Conservation (phyloP, 345 rosid genomes). For the Lepidium didymum region DNA sequence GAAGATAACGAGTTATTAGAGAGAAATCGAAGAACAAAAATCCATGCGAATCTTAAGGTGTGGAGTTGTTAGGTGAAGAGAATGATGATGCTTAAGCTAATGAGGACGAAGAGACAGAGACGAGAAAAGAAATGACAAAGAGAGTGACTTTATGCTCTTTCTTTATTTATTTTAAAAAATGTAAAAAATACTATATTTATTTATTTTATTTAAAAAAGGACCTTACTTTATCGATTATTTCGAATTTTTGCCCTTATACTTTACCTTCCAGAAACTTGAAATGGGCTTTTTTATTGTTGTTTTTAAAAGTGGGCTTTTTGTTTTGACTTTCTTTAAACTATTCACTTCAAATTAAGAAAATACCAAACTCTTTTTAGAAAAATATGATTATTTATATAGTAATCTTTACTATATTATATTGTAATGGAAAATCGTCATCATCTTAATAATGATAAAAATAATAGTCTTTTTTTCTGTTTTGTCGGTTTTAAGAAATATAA, state of each 20-base stretch:
- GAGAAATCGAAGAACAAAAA: slow-evolving; percentile 4
- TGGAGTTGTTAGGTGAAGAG: slow-evolving; percentile 16
- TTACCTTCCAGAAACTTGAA: slow-evolving; percentile 14
- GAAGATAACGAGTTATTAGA: slow-evolving; percentile 9
- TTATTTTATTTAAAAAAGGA: not conserved
- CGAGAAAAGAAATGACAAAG: slow-evolving; percentile 29
- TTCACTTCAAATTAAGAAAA: not conserved
- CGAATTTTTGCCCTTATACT: slow-evolving; percentile 11
- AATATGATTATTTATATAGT: not conserved
- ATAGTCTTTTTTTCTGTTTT: not conserved
- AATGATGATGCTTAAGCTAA: slow-evolving; percentile 27
- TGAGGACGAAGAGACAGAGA: slow-evolving; percentile 32
- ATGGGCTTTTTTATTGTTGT: slow-evolving; percentile 4
- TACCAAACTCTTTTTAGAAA: not conserved
- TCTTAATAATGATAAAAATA: slow-evolving; percentile 3
- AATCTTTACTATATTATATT: not conserved
- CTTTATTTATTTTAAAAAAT: not conserved
- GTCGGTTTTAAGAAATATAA: slow-evolving; percentile 4
- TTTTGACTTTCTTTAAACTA: slow-evolving; percentile 1
- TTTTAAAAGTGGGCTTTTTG: slow-evolving; percentile 23
- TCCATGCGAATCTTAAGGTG: not conserved
- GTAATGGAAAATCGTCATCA: slow-evolving; percentile 10
- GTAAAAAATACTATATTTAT: too few species aligned
- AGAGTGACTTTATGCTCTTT: slow-evolving; percentile 31
- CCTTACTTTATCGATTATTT: slow-evolving; percentile 10